phyloP scores from a whole-genome alignment of 2,329 filamentous ascomycete genomes.

The Anthostomella pinea region DNA sequence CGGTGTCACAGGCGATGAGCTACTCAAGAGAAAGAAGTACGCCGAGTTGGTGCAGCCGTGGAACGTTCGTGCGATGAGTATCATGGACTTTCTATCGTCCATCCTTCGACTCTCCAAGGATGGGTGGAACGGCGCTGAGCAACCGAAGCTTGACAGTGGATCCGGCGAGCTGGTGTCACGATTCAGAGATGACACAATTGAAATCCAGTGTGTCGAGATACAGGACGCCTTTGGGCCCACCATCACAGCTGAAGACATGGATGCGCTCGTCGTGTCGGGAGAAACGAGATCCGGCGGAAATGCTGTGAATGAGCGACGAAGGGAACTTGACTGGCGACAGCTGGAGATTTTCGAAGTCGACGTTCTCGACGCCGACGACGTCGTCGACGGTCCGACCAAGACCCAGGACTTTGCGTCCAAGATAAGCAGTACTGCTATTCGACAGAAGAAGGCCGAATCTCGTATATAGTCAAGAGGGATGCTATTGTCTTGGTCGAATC shows the following conservation, averaged over 20 bases:
- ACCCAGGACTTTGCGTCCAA: conserved; percentile 71
- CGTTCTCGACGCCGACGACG: conserved; percentile 70
- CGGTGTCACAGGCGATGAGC: conserved; percentile 83
- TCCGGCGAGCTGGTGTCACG: conserved; percentile 49
- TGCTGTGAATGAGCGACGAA: conserved; percentile 81
- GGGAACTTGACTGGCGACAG: conserved; percentile 69
- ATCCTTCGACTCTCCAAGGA: conserved; percentile 45
- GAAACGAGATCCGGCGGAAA: conserved; percentile 83
- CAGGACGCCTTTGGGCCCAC: conserved; percentile 89
- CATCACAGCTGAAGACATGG: conserved; percentile 74
- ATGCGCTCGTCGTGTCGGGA: conserved; percentile 78
- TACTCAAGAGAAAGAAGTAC: conserved; percentile 87
- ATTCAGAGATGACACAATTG: conserved; percentile 59
- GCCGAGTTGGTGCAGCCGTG: conserved; percentile 78
- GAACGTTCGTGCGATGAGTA: conserved; percentile 66
- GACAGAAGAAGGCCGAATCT: conserved; percentile 41
- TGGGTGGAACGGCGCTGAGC: conserved; percentile 43
- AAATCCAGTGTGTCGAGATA: conserved; percentile 78
- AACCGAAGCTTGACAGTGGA: conserved; percentile 33
- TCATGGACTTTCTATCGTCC: conserved; percentile 70
- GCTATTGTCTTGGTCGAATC: too few relatives aligned
- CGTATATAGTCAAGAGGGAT: conserved; percentile 11
- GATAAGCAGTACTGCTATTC: conserved; percentile 88
- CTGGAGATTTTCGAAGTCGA: conserved; percentile 87
- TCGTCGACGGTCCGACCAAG: conserved; percentile 40